phyloP scores from a whole-genome alignment of 441 rosid genomes.

The Euphorbia celastroides region DNA sequence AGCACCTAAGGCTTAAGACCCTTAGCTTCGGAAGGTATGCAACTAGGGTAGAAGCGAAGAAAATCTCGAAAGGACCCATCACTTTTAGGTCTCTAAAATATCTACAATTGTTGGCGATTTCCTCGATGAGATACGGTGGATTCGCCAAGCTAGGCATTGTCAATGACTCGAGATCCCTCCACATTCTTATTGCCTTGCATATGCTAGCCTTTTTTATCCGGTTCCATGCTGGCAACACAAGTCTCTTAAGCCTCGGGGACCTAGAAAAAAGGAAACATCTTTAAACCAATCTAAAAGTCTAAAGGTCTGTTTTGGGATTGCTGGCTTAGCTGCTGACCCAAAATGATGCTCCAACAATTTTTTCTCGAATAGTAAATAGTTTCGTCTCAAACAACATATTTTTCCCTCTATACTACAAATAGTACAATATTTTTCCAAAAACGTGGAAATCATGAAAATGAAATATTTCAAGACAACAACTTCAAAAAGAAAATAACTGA shows the following conservation, averaged over 20 bases:
- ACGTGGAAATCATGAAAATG: too few species aligned
- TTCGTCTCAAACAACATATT: too few species aligned
- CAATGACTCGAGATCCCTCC: conserved; percentile 78
- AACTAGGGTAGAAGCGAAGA: conserved; percentile 46
- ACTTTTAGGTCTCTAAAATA: conserved; percentile 63
- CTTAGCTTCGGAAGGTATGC: conserved; percentile 45
- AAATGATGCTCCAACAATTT: too few species aligned
- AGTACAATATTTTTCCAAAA: too few species aligned
- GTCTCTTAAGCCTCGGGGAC: conserved; percentile 53
- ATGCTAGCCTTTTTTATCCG: conserved; percentile 68
- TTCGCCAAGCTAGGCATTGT: conserved; percentile 86
- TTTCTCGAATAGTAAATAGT: too few species aligned
- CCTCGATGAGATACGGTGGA: conserved; percentile 61
- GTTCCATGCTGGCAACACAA: conserved; percentile 88
- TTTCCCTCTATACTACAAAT: too few species aligned
- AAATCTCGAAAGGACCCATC: conserved; percentile 72
- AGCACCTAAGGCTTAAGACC: conserved; percentile 72
- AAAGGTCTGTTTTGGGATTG: too few species aligned
- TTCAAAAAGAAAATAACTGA: conserved; percentile 21
- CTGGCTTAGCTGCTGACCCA: too few species aligned
- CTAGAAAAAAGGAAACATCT: conserved; percentile 28
- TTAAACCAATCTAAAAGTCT: conserved; percentile 7
- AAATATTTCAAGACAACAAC: too few species aligned
- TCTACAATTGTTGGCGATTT: conserved; percentile 65
- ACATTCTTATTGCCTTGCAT: conserved; percentile 58